Conservation (phyloP, 2,329 filamentous ascomycete genomes). For the Calonectria hawksworthii region DNA sequence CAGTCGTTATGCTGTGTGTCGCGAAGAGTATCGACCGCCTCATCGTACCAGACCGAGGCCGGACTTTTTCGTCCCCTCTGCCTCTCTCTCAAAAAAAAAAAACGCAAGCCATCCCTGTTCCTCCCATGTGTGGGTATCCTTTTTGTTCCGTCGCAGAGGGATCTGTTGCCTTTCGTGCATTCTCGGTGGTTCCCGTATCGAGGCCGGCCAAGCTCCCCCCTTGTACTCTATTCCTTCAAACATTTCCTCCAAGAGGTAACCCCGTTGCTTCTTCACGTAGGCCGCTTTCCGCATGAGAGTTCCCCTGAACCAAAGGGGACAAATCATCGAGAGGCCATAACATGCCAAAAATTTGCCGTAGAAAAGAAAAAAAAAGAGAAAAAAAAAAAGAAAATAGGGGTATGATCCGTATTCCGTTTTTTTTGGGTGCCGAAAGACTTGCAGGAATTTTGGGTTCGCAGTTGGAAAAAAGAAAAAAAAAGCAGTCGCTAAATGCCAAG, state of each 20-base stretch:
- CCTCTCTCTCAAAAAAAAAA: slow-evolving; percentile 34
- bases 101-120: slow-evolving; percentile 31
- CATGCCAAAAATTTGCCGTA: slow-evolving; percentile 44
- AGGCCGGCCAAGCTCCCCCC: slow-evolving; percentile 46
- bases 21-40: slow-evolving; percentile 46
- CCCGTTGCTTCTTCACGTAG: slow-evolving; percentile 37
- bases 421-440: slow-evolving; percentile 57
- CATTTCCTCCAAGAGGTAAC: slow-evolving; percentile 41
- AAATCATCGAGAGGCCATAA: slow-evolving; percentile 40
- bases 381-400: slow-evolving; percentile 45
- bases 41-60: slow-evolving; percentile 47
- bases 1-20: slow-evolving; percentile 44
- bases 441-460: slow-evolving; percentile 50
- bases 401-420: slow-evolving; percentile 57
- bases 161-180: slow-evolving; percentile 49
- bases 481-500: slow-evolving; percentile 63
- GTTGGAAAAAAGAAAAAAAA: slow-evolving; percentile 50
- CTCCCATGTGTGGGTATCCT: slow-evolving; percentile 44
- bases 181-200: slow-evolving; percentile 46
- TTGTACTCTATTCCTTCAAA: slow-evolving; percentile 47
- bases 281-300: slow-evolving; percentile 33
- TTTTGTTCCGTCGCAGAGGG: slow-evolving; percentile 39
- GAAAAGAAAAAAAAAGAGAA: slow-evolving; percentile 33
- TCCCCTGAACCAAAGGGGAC: slow-evolving; percentile 36
- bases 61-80: slow-evolving; percentile 41